Base-by-base conservation (phyloP, 495 filamentous ascomycete genomes). In the Penicillium nucicola region DNA sequence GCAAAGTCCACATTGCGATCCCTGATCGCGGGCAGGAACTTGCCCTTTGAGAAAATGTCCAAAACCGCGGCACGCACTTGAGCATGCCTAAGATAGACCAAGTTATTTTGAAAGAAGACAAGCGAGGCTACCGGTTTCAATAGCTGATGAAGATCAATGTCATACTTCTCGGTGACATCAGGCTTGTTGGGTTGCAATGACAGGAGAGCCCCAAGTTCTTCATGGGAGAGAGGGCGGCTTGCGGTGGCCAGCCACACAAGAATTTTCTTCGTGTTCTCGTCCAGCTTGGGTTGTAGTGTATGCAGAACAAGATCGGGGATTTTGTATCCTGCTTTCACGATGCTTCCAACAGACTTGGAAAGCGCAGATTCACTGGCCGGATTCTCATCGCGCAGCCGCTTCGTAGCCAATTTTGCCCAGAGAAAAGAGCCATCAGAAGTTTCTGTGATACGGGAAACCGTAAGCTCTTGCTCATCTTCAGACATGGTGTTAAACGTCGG, bases 391-490 rank as follows among this genome's bases (percentile, higher is more conserved):
- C 56, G 47, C 12, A 55, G 31, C 3, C 44, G 49, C 33, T 54
- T 60, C 3, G 56, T 22, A 6, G 59, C 51, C 12, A 65, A 40
- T 31, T 62, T 65, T 5, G 59, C 62, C 56, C 56, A 62, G 1
- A 65, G 32, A 36, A 65, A 65, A 5, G 59, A 65, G 13, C 62
- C 58, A 36, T 62, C 36, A 6, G 62, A 37, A 10, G 59, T 53
- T 25, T 65, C 54, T 7, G 57, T 49, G 14, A 65, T 56, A 2
- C 55, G 56, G 13, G 48, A 51, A n/a, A 62, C 53, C 4, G 14
- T 41, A 6, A 62, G 38, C 14, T 65, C 62, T 47, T 35, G 5
- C 36, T 20, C 5, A 34, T 31, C 25, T 1, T 28, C 25, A 28
- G 25, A 28, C 25, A 28, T 28, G 25, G 25, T 28, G 25, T 28